Conservation (phyloP, 129 eudicot genomes). For the Artemisia annua region DNA sequence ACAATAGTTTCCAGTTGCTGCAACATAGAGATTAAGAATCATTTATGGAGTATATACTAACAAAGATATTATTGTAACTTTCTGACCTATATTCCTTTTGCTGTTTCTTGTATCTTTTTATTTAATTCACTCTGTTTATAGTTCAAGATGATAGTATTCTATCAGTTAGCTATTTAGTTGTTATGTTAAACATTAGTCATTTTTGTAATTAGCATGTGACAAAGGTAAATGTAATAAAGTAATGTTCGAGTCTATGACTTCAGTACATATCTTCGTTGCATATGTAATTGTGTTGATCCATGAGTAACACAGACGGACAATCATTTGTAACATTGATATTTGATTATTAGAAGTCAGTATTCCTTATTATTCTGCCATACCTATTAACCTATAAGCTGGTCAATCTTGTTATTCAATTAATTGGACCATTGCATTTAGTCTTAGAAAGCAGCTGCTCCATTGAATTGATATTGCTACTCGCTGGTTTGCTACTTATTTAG, state of each 20-base stretch:
- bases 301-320: not conserved
- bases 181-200: constrained; percentile 5
- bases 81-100: constrained; percentile 31
- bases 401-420: not conserved
- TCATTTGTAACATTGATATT: not conserved
- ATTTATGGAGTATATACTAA: constrained; percentile 14
- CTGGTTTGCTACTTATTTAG: not conserved
- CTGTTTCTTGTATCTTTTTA: constrained; percentile 11
- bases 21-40: constrained; percentile 3
- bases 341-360: not conserved
- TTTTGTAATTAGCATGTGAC: constrained; percentile 34
- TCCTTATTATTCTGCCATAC: not conserved
- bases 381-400: not conserved
- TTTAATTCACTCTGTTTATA: not conserved
- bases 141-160: constrained; percentile 23
- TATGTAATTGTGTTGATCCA: constrained; percentile 3
- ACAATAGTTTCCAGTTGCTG: no score
- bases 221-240: constrained; percentile 36
- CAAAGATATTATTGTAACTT: constrained; percentile 23
- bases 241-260: constrained; percentile 23
- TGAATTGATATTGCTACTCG: not conserved
- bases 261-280: not conserved
- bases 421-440: not conserved
- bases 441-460: not conserved
- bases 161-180: constrained; percentile 1